Base-by-base conservation (phyloP, 768 basidiomycete genomes). In the Termitomyces titanicus region DNA sequence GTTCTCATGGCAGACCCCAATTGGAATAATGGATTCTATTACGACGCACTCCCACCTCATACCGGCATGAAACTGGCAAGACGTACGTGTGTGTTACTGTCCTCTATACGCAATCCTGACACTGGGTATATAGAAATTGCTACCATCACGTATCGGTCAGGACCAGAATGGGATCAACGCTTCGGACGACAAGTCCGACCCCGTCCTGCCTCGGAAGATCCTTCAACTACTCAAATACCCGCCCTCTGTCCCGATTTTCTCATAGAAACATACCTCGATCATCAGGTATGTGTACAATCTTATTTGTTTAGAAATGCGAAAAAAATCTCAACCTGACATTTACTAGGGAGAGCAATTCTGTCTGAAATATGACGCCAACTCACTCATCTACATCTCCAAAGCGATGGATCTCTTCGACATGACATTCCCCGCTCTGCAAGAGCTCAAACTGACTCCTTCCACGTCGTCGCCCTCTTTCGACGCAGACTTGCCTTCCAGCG, bases 321-420 rank as follows among this genome's bases (percentile, higher is more conserved):
- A 84, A 85, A 25, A 8, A 0, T 15, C n/a, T 27, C 6, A 35
- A 15, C 84, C 7, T 51, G 1, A 13, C 39, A 3, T 50, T 39
- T 10, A 54, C 33, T 17, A 93, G 85, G 95, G 94, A 49, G 94
- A 97, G 72, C 84, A 93, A 64, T 99, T 98, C 73, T 98, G 97
- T 70, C 77, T 99, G 54, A 98, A 97, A 68, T 99, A 98, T 70
- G 97, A 99, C 68, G 96, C 97, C 55, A 99, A 98, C 74, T 98
- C 95, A 2, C 86, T 98, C 70, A 94, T 98, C 61, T 99, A 98
- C 77, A 85, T 99, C 57, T 96, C 93, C 5, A 99, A 98, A 72
- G 97, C 97, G 31, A 99, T 99, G 97, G 97, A 98, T 70, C 79
- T 98, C 0, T 99, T 99, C 72, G 96, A 98, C 73, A 86, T 99